Percentiles rank a stretch among this genome's conserved stretches.
Evolutionary conservation across 306 rosid species (phyloP).

Genomic region (Adenanthera pavonina): DNA sequence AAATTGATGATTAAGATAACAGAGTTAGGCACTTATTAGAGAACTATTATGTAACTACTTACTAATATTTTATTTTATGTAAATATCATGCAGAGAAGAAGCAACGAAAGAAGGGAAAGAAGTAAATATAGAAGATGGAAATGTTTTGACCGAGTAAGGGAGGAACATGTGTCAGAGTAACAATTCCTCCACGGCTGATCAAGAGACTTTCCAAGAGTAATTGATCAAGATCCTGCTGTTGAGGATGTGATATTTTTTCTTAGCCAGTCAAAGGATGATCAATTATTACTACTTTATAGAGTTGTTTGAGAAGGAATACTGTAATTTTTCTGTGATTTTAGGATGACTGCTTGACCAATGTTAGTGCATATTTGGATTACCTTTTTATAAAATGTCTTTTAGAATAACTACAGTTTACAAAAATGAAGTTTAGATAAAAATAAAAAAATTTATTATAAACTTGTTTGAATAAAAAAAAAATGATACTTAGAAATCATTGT

Average conservation of each 20-base stretch:
- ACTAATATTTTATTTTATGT: slow-evolving; percentile 1
- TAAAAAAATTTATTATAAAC: no score
- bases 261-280: slow-evolving; percentile 11
- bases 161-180: not conserved
- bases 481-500: no score
- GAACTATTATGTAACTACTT: not conserved
- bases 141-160: not conserved
- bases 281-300: not conserved
- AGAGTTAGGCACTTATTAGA: slow-evolving; percentile 9
- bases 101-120: slow-evolving; percentile 57
- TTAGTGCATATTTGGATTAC: not conserved
- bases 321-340: slow-evolving; percentile 5
- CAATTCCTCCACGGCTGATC: not conserved
- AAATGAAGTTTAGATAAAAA: no score
- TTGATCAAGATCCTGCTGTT: slow-evolving; percentile 7
- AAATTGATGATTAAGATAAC: slow-evolving; percentile 7
- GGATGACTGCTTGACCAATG: slow-evolving; percentile 10
- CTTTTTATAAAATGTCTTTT: no score
- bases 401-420: no score
- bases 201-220: slow-evolving; percentile 2
- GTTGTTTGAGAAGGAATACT: not conserved
- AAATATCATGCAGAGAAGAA: slow-evolving; percentile 57
- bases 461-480: no score
- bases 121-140: slow-evolving; percentile 19
- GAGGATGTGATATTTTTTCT: slow-evolving; percentile 9